A percentile compares a stretch with the other conserved stretches of the same genome.
Evolutionary conservation across 345 rosid genomes (phyloP).

Genomic region (Eutrema heterophyllum): DNA sequence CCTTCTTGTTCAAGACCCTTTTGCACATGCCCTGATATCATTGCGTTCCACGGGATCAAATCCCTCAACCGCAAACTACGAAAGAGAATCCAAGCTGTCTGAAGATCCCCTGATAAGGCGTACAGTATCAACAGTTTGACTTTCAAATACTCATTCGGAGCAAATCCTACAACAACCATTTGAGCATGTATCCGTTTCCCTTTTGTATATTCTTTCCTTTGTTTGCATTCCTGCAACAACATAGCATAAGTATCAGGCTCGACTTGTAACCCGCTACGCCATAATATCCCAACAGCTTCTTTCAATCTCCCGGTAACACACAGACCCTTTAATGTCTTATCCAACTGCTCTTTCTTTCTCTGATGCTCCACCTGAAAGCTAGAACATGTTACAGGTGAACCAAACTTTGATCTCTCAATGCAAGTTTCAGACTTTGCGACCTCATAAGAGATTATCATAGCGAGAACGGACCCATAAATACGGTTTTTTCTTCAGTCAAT

Average conservation of each 20-base stretch:
- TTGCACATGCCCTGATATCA: conserved; percentile 58
- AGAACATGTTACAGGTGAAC: conserved; percentile 32
- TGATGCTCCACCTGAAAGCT: conserved; percentile 62
- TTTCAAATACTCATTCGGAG: conserved; percentile 44
- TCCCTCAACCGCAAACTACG: conserved; percentile 23
- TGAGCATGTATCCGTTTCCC: conserved; percentile 70
- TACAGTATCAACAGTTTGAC: conserved; percentile 56
- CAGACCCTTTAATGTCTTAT: conserved; percentile 51
- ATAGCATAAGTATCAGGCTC: conserved; percentile 43
- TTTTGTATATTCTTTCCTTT: conserved; percentile 35
- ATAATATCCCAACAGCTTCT: conserved; percentile 61
- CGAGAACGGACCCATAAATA: no score
- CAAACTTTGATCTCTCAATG: not conserved
- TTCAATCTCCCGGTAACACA: conserved; percentile 57
- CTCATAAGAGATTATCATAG: not conserved
- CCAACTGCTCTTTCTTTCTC: conserved; percentile 36
- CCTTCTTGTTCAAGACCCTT: conserved; percentile 45
- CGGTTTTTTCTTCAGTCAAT: not conserved
- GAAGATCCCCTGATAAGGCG: conserved; percentile 49
- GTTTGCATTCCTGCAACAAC: conserved; percentile 65
- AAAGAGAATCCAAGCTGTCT: conserved; percentile 40
- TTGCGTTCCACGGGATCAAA: conserved; percentile 52
- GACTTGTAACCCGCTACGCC: conserved; percentile 35
- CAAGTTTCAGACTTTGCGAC: not conserved
- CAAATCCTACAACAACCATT: conserved; percentile 52